Evolutionary conservation across 176 grass and related monocot genomes (phyloP), one percentile per base, ranked within the genome.

Genomic region (Triticum monococcum): DNA sequence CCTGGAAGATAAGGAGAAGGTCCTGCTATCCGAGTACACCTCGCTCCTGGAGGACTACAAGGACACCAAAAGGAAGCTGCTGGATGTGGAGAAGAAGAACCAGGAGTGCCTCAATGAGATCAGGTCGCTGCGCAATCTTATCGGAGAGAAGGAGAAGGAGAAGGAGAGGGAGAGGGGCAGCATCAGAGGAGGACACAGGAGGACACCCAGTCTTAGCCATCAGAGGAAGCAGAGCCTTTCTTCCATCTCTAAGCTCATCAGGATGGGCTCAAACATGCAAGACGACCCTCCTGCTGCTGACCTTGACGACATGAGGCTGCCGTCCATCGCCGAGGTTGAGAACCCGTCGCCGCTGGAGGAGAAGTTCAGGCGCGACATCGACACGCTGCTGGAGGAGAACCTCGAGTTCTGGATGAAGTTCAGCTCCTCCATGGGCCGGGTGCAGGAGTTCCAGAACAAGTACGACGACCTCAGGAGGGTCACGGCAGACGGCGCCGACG

Each of bases 401-500:
- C 89, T 98, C 6, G 88, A 96, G 78, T 94, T 96, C 73, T 98
- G 96, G 96, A 88, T 98, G 82, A 91, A 89, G 70, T 98, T 98
- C 69, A 95, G 96, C 82, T 87, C 91, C 13, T 94, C 93, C 14
- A 68, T 95, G 74, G 90, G 95, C 60, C 91, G 79, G 35, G 91
- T 96, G 20, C 96, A 96, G 54, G 83, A 94, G 79, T 94, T 98
- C 56, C 90, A 92, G 68, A 62, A 63, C 82, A 89, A 62, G 69
- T 81, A 91, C n/a, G 70, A 92, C 13, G 30, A 72, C 25, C 28
- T 94, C 67, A 82, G 86, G 62, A 64, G 41, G 5, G 45, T 25
- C 5, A 17, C 5, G 25, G 7, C 17, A 2, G 61, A 77, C 65
- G 9, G 45, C 50, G 22, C 48, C 3, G 37, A 20, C 2, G 28